Base-by-base conservation (phyloP, 306 rosid genomes). In the Dryas alaskensis region DNA sequence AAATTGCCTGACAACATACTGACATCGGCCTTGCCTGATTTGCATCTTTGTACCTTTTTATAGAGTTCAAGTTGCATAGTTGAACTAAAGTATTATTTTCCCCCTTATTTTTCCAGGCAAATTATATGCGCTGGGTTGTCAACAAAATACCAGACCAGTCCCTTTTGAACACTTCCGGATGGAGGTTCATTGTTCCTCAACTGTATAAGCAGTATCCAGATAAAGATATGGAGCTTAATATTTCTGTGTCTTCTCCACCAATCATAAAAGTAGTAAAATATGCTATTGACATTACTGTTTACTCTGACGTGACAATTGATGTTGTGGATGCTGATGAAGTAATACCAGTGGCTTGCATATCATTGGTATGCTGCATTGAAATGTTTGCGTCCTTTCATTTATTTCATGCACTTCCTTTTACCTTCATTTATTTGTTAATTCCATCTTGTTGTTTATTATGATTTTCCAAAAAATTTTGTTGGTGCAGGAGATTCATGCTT, bases 121-220 rank as follows among this genome's bases (percentile, higher is more conserved):
- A 84, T 80, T 76, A 65, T 60, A 65, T 86, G 93, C 86, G 86
- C 44, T 85, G 94, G 94, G 70, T 72, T 67, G 75, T 91, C 67
- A 81, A 89, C 74, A 81, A 84, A 43, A 63, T 78, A 67, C 86
- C 96, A 2, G 81, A 84, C 71, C 92, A 81, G 79, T 60, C 82
- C 49, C 74, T 85, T 79, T 71, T 91, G 83, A 91, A 89, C 82
- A 91, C 97, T 58, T 78, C 89, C 5, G 80, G 70, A 63, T 93
- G 97, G 98, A 91, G 81, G 87, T 81, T 83, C 80, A 64, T 91
- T 76, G 59, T 91, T 83, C 98, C 98, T 75, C 89, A 78, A 79
- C 80, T 93, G 37, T 93, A 88, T 92, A 82, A 74, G 78, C 70
- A 48, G 51, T 93, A 91, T 82, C 98, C 98, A 71, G 54, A 93